These are phyloP conservation scores for Celoporthe dispersa DNA, from an alignment of 2,329 filamentous ascomycete genomes.

Conservation along the genomic window DNA sequence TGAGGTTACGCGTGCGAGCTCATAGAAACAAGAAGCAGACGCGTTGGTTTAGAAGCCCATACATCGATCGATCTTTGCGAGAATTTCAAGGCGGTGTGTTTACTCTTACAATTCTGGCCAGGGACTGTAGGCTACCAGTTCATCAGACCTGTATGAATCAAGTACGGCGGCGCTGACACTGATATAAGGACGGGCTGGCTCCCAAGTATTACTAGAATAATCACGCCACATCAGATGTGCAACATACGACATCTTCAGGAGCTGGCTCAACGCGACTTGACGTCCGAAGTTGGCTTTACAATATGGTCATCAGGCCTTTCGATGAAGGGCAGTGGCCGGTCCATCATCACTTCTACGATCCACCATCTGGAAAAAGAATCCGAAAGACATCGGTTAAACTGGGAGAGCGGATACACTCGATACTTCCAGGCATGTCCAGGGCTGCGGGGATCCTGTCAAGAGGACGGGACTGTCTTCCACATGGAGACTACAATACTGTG, in stretches of 20 bases:
- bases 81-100: not conserved
- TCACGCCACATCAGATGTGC: not conserved
- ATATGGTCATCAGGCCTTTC: not conserved
- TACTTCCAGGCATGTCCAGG: too few relatives aligned
- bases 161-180: not conserved
- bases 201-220: not conserved
- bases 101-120: not conserved
- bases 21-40: not conserved
- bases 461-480: too few relatives aligned
- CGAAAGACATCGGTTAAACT: too few relatives aligned
- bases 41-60: too few relatives aligned
- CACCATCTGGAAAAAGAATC: not conserved
- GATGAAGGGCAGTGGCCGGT: too few relatives aligned
- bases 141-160: not conserved
- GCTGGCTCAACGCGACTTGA: not conserved
- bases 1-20: too few relatives aligned
- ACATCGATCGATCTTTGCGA: not conserved
- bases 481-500: too few relatives aligned
- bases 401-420: not conserved
- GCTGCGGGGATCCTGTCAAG: too few relatives aligned
- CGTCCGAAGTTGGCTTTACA: too few relatives aligned
- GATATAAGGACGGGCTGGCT: too few relatives aligned
- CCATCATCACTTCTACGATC: not conserved
- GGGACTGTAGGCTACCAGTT: not conserved
- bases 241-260: not conserved